Base-by-base conservation (phyloP, 1,284 basidiomycete genomes). In the Irpex sp. region DNA sequence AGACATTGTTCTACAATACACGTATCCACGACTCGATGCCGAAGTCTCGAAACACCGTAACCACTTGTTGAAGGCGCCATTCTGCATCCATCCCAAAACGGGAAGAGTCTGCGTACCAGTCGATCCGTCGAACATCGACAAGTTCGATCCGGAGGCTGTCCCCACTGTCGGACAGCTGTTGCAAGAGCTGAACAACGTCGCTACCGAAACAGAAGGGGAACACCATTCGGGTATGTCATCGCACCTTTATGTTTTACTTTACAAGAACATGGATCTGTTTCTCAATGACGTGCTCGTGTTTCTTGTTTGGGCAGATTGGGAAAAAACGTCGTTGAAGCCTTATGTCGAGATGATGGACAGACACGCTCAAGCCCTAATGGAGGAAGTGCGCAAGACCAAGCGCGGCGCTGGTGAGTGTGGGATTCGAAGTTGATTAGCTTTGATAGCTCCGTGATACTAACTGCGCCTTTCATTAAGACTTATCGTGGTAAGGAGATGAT, bases 1-100 rank as follows among this genome's bases (percentile, higher is more conserved):
- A 72, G 97, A 98, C 69, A 86, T 98, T 63, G 82, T 97, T 63
- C 80, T 99, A 11, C 93, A 96, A 73, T 98, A 98, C 76, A 97
- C 94, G 0, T 99, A 99, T 75, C 97, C 97, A 2, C 89, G 97
- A 15, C 86, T 99, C 65, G 97, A 99, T 75, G 91, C 94, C 5
- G 97, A 99, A 75, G 97, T 99, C 13, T 96, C 96, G 1, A 97
- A 98, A 73, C 94, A 97, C 72, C 85, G 96, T 63, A 99, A 99
- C 78, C 97, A 99, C 79, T 84, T 99, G 80, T 87, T 99, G 66
- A 99, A 99, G 77, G 91, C 94, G 31, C 97, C 97, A 0, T 99
- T 99, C 77, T 97, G 96, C 73, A 82, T 99, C 0, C 97, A 99
- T 76, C 97, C 97, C 0, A 94, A 94, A 66, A 99, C 97, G 1